These are phyloP conservation scores for Ophidiomyces ophidiicola DNA, from an alignment of 2,329 filamentous ascomycete genomes.

Conservation along the genomic window DNA sequence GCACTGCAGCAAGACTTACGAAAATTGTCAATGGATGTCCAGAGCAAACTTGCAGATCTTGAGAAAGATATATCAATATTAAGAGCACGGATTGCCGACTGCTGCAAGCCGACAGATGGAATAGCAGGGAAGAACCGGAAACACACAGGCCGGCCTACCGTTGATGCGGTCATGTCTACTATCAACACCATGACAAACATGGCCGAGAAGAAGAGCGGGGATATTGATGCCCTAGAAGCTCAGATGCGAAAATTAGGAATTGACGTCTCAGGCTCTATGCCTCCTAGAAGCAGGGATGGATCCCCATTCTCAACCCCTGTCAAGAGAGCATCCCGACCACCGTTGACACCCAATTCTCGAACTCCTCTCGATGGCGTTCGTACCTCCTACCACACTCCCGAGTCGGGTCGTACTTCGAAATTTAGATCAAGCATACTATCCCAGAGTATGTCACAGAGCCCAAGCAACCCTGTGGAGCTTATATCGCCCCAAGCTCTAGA, in stretches of 20 bases:
- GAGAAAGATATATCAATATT: constrained; percentile 72
- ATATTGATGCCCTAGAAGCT: constrained; percentile 79
- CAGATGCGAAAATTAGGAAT: constrained; percentile 66
- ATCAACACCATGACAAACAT: constrained; percentile 86
- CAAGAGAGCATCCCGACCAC: constrained; percentile 25
- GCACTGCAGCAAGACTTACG: constrained; percentile 75
- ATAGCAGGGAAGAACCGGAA: constrained; percentile 21
- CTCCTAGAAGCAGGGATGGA: constrained; percentile 19
- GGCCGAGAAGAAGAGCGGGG: constrained; percentile 80
- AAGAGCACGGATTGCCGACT: constrained; percentile 60
- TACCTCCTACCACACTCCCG: constrained; percentile 32
- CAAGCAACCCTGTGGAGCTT: constrained; percentile 20
- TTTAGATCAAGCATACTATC: constrained; percentile 24
- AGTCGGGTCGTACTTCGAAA: constrained; percentile 21
- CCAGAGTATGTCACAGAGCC: constrained; percentile 26
- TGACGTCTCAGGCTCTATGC: constrained; percentile 14
- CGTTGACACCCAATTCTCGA: constrained; percentile 29
- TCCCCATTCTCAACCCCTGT: constrained; percentile 29
- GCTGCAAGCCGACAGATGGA: constrained; percentile 39
- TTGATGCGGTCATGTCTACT: constrained; percentile 83
- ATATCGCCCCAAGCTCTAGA: constrained; percentile 21
- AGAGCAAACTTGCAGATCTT: constrained; percentile 60
- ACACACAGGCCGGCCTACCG: constrained; percentile 53
- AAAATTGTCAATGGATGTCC: constrained; percentile 59
- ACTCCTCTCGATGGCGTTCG: constrained; percentile 23